A percentile compares a stretch with the other conserved stretches of the same genome.
phyloP scores from a whole-genome alignment of 2,329 filamentous ascomycete species.

The Rhynchosporium agropyri region DNA sequence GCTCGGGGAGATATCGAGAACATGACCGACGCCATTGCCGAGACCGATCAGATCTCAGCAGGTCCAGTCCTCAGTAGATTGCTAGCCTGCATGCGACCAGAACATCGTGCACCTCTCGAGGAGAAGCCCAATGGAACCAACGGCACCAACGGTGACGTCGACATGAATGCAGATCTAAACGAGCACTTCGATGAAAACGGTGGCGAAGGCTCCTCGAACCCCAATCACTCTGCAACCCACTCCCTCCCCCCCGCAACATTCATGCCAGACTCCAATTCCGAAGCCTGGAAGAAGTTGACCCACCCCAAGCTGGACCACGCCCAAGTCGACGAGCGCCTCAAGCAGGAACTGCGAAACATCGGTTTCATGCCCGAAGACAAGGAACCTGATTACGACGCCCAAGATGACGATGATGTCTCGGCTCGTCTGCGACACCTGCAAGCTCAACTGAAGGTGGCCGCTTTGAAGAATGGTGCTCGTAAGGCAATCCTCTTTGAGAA shows the following conservation, averaged over 20 bases:
- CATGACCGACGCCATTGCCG: constrained; percentile 82
- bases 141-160: constrained; percentile 54
- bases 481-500: constrained; percentile 86
- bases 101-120: constrained; percentile 58
- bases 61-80: constrained; percentile 84
- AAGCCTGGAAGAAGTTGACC: constrained; percentile 77
- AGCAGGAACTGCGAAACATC: constrained; percentile 88
- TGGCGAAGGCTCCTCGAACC: neutral
- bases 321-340: constrained; percentile 85
- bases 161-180: constrained; percentile 51
- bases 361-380: constrained; percentile 76
- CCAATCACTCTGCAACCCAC: constrained; percentile 33
- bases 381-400: constrained; percentile 79
- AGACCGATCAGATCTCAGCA: constrained; percentile 86
- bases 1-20: constrained; percentile 83
- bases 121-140: constrained; percentile 55
- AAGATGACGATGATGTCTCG: constrained; percentile 92
- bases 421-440: constrained; percentile 87
- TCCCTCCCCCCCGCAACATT: constrained; percentile 69
- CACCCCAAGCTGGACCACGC: constrained; percentile 79
- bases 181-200: constrained; percentile 37
- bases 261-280: constrained; percentile 76
- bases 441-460: constrained; percentile 76
- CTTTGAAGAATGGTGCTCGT: constrained; percentile 85
- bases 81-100: constrained; percentile 78